Percentiles rank a stretch among this genome's conserved stretches.
Conservation (phyloP, 1,284 basidiomycete genomes). For the Exobasidium rhododendri region DNA sequence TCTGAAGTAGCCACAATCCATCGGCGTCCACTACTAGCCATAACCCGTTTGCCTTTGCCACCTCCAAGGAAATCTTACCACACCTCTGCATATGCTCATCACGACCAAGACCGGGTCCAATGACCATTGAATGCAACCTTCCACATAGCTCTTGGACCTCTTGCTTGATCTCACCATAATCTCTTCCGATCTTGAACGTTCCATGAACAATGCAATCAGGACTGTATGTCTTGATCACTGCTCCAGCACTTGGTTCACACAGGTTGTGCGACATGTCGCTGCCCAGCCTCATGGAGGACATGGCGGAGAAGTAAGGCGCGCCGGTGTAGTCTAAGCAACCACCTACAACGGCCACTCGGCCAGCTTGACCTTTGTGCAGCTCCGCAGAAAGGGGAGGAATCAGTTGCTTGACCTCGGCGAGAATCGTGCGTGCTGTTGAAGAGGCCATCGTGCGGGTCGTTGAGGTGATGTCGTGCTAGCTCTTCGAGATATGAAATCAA, state of each 20-base stretch:
- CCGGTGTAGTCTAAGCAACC: slow-evolving; percentile 93
- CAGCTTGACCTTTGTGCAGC: slow-evolving; percentile 94
- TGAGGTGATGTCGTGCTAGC: background rate
- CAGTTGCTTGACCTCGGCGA: slow-evolving; percentile 63
- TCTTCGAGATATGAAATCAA: no score
- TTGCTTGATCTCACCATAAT: slow-evolving; percentile 56
- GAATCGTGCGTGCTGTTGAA: background rate
- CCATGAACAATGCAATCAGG: slow-evolving; percentile 78
- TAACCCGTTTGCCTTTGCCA: slow-evolving; percentile 65
- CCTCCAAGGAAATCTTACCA: slow-evolving; percentile 58
- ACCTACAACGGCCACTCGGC: slow-evolving; percentile 88
- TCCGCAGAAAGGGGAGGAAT: slow-evolving; percentile 79
- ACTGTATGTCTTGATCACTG: slow-evolving; percentile 90
- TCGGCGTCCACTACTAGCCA: slow-evolving; percentile 93
- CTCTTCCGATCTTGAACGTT: slow-evolving; percentile 4
- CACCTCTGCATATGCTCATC: slow-evolving; percentile 82
- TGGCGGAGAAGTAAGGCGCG: slow-evolving; percentile 72
- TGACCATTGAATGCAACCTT: slow-evolving; percentile 83
- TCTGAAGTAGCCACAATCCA: slow-evolving; percentile 73
- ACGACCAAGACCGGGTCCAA: slow-evolving; percentile 76
- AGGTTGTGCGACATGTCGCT: slow-evolving; percentile 94
- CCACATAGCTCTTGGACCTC: slow-evolving; percentile 70
- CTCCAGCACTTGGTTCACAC: slow-evolving; percentile 79
- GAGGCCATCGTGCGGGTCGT: background rate
- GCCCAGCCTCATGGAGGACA: slow-evolving; percentile 58